Percentiles rank a stretch among this genome's conserved stretches.
Conservation (phyloP, 352 stramenopile genomes). For the Globisporangium alternatum region DNA sequence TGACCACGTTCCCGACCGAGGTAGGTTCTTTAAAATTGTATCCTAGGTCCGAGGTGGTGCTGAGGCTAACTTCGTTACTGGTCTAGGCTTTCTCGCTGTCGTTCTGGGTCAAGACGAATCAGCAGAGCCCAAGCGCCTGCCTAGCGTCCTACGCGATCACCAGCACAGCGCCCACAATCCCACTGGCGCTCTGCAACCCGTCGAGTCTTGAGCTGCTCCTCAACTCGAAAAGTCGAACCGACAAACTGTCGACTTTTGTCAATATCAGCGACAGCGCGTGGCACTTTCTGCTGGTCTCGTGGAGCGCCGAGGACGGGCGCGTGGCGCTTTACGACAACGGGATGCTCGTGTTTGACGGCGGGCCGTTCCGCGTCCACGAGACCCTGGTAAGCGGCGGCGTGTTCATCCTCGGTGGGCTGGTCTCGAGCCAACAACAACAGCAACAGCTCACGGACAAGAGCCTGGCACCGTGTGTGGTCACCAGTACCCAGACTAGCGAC, state of each 20-base stretch:
- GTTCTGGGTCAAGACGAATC: constrained; percentile 56
- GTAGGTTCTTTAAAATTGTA: constrained; percentile 18
- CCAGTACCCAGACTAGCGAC: not conserved
- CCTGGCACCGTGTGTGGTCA: not conserved
- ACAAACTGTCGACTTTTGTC: constrained; percentile 48
- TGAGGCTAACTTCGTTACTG: not conserved
- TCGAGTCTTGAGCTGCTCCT: constrained; percentile 54
- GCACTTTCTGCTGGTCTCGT: constrained; percentile 64
- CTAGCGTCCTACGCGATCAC: constrained; percentile 43
- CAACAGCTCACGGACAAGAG: constrained; percentile 12
- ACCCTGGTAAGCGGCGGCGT: constrained; percentile 28
- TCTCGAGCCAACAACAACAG: constrained; percentile 9
- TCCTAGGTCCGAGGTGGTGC: not conserved
- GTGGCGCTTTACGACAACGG: constrained; percentile 62
- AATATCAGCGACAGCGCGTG: constrained; percentile 64
- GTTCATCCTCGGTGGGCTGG: constrained; percentile 46
- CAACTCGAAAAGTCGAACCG: constrained; percentile 29
- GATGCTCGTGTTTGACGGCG: constrained; percentile 65
- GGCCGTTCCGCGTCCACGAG: constrained; percentile 44
- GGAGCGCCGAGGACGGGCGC: constrained; percentile 52
- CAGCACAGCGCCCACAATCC: constrained; percentile 16
- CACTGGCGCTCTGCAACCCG: constrained; percentile 56
- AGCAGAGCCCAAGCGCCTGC: constrained; percentile 29
- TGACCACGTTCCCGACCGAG: constrained; percentile 39
- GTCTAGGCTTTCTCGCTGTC: constrained; percentile 52